Conservation (phyloP, 352 stramenopile species). For the Pythium angustatum region DNA sequence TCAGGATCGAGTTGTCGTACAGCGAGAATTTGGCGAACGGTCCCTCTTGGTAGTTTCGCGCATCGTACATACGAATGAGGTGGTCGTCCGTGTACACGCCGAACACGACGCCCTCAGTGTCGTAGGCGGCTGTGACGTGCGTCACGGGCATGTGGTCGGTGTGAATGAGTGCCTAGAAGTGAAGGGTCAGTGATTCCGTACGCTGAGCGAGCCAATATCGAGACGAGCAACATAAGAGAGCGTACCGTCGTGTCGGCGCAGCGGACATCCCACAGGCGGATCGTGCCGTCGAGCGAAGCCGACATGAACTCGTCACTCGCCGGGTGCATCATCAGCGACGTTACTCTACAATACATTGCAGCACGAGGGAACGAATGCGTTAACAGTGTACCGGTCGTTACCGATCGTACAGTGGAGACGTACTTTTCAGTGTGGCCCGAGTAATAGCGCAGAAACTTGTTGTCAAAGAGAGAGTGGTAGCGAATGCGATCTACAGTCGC, state of each 20-base stretch:
- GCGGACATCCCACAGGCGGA: constrained; percentile 83
- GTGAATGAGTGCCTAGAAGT: constrained; percentile 66
- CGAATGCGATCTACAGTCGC: constrained; percentile 86
- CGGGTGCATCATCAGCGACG: constrained; percentile 86
- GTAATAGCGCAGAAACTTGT: constrained; percentile 89
- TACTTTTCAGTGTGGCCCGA: constrained; percentile 75
- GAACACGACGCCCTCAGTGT: constrained; percentile 85
- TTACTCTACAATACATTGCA: constrained; percentile 61
- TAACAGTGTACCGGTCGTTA: background rate
- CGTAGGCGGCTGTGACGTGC: constrained; percentile 74
- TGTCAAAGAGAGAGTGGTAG: constrained; percentile 89
- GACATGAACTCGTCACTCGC: constrained; percentile 84
- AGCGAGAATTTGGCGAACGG: constrained; percentile 89
- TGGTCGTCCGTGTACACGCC: constrained; percentile 84
- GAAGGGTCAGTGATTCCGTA: too few relatives aligned
- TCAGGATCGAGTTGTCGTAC: constrained; percentile 70
- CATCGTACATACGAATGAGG: constrained; percentile 89
- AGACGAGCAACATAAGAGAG: background rate
- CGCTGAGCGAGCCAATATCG: background rate
- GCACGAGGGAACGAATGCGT: background rate
- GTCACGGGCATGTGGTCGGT: constrained; percentile 61
- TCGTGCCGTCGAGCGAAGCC: constrained; percentile 71
- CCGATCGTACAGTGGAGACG: background rate
- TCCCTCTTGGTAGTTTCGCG: constrained; percentile 84
- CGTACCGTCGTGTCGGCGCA: constrained; percentile 59